phyloP scores from a whole-genome alignment of 2,329 filamentous ascomycete species.

The Colletotrichum tofieldiae region DNA sequence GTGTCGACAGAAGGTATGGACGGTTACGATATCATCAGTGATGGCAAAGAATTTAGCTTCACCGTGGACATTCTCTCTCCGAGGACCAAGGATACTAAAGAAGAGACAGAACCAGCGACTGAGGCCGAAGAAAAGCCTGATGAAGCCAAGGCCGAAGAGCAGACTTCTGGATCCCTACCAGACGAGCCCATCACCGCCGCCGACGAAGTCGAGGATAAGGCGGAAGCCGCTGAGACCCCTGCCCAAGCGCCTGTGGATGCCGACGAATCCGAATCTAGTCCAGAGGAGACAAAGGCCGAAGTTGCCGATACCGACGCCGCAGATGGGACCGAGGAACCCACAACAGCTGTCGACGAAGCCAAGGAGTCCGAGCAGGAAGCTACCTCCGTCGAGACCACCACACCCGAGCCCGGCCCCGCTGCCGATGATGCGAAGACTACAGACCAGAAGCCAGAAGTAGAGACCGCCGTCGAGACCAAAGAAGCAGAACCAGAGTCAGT shows the following conservation, averaged over 20 bases:
- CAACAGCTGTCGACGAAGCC: not conserved
- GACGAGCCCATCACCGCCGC: not conserved
- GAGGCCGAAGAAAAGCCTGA: slow-evolving; percentile 15
- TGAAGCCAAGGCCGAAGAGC: not conserved
- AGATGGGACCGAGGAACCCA: not conserved
- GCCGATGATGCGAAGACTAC: not conserved
- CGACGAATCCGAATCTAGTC: not conserved
- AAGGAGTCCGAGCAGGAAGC: slow-evolving; percentile 6
- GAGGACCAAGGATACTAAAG: slow-evolving; percentile 30
- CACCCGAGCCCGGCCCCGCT: not conserved
- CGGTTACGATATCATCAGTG: slow-evolving; percentile 36
- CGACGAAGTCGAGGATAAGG: not conserved
- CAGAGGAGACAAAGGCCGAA: slow-evolving; percentile 2
- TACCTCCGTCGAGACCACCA: not conserved
- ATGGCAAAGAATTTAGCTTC: slow-evolving; percentile 38
- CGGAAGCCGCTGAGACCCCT: not conserved
- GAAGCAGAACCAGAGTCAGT: not conserved
- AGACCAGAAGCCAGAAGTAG: not conserved
- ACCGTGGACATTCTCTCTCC: slow-evolving; percentile 8
- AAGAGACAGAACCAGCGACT: slow-evolving; percentile 23
- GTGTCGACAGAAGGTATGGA: slow-evolving; percentile 40
- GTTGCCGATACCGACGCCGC: not conserved
- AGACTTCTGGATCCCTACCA: not conserved
- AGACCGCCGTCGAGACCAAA: not conserved
- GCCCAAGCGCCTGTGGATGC: not conserved